Evolutionary conservation across 1,284 basidiomycete species (phyloP).

Genomic region (Butyriboletus regius): DNA sequence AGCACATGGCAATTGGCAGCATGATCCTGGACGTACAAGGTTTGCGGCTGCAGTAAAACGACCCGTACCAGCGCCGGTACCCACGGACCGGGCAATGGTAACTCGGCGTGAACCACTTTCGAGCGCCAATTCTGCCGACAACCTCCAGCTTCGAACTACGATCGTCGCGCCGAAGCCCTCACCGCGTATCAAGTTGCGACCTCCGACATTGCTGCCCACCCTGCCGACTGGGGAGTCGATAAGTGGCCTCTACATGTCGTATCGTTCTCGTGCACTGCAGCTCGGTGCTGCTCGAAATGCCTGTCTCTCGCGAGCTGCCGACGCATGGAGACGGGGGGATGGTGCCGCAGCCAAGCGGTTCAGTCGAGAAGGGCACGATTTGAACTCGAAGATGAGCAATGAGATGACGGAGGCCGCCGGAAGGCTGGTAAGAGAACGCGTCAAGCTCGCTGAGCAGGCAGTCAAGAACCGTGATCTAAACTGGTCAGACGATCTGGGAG

Average conservation of each 20-base stretch:
- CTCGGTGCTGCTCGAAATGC: constrained; percentile 90
- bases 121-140: constrained; percentile 48
- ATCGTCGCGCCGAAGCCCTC: constrained; percentile 79
- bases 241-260: constrained; percentile 78
- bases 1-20: constrained; percentile 39
- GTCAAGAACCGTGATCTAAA: constrained; percentile 59
- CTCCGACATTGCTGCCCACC: constrained; percentile 81
- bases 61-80: constrained; percentile 31
- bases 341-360: constrained; percentile 91
- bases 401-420: constrained; percentile 78
- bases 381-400: constrained; percentile 80
- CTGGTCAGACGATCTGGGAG: constrained; percentile 80
- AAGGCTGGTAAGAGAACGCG: constrained; percentile 74
- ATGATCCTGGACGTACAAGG: constrained; percentile 74
- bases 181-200: constrained; percentile 72
- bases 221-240: constrained; percentile 74
- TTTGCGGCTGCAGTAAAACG: constrained; percentile 80
- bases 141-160: constrained; percentile 55
- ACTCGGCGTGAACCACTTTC: constrained; percentile 51
- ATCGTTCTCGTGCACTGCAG: constrained; percentile 78
- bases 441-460: constrained; percentile 66
- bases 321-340: constrained; percentile 90
- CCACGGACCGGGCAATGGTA: constrained; percentile 35
- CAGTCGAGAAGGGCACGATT: constrained; percentile 83
- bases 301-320: constrained; percentile 88